These are phyloP conservation scores for Puccinia horiana DNA, from an alignment of 1,284 basidiomycete genomes.

Conservation along the genomic window DNA sequence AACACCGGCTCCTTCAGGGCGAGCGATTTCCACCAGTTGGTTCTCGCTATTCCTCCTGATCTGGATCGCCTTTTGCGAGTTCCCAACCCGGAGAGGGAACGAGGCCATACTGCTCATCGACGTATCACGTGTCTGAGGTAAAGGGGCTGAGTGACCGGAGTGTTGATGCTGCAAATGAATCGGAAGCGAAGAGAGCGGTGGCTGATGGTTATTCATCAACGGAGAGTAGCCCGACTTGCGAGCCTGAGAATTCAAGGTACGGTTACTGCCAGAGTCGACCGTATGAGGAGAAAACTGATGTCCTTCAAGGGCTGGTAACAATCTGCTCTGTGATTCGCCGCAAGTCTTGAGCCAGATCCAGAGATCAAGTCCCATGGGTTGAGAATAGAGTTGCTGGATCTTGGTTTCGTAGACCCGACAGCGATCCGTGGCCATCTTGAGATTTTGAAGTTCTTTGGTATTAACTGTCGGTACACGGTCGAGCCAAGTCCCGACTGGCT, in stretches of 20 bases:
- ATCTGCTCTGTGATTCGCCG: background rate
- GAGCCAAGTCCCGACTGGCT: background rate
- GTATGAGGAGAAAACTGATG: background rate
- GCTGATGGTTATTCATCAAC: background rate
- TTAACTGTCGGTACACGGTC: conserved; percentile 22
- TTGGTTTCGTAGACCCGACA: conserved; percentile 30
- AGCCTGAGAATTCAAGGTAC: background rate
- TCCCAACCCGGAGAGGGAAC: conserved; percentile 23
- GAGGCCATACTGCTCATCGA: conserved; percentile 31
- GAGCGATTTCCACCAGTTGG: conserved; percentile 25
- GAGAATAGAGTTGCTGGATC: conserved; percentile 24
- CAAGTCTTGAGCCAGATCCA: conserved; percentile 42
- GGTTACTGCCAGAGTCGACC: background rate
- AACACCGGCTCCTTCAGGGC: background rate
- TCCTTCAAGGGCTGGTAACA: background rate
- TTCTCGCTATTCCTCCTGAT: conserved; percentile 4
- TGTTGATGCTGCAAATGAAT: background rate
- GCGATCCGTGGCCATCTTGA: conserved; percentile 18
- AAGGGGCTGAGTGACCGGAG: background rate
- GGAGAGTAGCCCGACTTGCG: conserved; percentile 10
- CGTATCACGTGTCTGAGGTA: conserved; percentile 6
- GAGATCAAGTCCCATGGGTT: conserved; percentile 30
- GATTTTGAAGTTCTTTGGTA: conserved; percentile 28
- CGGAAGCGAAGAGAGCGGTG: conserved; percentile 18
- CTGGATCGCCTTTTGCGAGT: conserved; percentile 33